Conservation (phyloP, 2,329 filamentous ascomycete species). For the Botrytis elliptica region DNA sequence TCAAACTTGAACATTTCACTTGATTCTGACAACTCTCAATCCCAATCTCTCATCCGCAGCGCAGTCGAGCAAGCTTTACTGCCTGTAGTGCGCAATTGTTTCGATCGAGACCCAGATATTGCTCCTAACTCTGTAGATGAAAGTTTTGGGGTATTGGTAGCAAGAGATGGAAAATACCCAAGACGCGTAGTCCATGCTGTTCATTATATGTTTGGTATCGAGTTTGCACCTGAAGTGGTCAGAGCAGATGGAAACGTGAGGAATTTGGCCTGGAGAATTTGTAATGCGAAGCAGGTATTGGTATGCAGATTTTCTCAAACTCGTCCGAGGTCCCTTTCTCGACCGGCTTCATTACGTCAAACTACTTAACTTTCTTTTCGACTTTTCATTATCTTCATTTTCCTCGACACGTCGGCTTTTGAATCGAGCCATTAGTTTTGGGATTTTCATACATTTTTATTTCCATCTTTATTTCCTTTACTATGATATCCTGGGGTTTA, state of each 20-base stretch:
- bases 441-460: neutral
- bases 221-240: slow-evolving; percentile 90
- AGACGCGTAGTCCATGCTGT: slow-evolving; percentile 91
- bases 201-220: slow-evolving; percentile 94
- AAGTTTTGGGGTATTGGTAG: slow-evolving; percentile 79
- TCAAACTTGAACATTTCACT: slow-evolving; percentile 5
- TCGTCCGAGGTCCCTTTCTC: neutral
- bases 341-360: neutral
- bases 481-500: neutral
- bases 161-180: slow-evolving; percentile 84
- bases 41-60: slow-evolving; percentile 60
- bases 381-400: neutral
- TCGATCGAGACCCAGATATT: slow-evolving; percentile 88
- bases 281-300: slow-evolving; percentile 91
- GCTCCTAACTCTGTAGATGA: slow-evolving; percentile 79
- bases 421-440: neutral
- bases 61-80: slow-evolving; percentile 76
- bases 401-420: neutral
- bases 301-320: slow-evolving; percentile 47
- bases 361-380: slow-evolving; percentile 41
- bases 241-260: slow-evolving; percentile 85
- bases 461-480: neutral
- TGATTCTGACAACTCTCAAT: slow-evolving; percentile 49
- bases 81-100: slow-evolving; percentile 84
- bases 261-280: slow-evolving; percentile 91